Conservation (phyloP, 2,329 filamentous ascomycete species). For the Nemania sp. region DNA sequence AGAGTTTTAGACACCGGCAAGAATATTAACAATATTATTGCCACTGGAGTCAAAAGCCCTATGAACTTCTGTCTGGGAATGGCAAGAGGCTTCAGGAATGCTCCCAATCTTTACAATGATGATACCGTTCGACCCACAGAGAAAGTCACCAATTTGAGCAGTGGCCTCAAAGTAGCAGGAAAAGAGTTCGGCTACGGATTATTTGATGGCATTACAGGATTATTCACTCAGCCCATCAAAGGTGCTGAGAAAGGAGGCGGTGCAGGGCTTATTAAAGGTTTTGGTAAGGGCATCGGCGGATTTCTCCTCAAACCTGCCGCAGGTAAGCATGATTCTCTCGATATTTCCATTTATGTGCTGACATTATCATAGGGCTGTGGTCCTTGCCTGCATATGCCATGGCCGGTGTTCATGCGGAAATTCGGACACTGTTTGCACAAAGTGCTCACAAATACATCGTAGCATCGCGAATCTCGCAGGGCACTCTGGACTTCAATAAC, state of each 20-base stretch:
- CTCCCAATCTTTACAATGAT: slow-evolving; percentile 82
- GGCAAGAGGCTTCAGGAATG: slow-evolving; percentile 86
- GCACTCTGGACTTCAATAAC: slow-evolving; percentile 64
- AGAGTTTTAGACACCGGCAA: slow-evolving; percentile 67
- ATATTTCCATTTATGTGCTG: slow-evolving; percentile 9
- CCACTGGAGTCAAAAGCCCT: slow-evolving; percentile 75
- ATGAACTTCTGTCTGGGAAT: slow-evolving; percentile 84
- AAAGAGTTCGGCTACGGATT: slow-evolving; percentile 78
- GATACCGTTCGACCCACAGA: slow-evolving; percentile 77
- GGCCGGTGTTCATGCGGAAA: slow-evolving; percentile 79
- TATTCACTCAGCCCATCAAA: slow-evolving; percentile 75
- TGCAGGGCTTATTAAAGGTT: slow-evolving; percentile 71
- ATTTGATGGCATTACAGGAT: slow-evolving; percentile 78
- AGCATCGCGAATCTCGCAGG: slow-evolving; percentile 74
- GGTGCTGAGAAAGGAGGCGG: slow-evolving; percentile 67
- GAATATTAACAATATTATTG: slow-evolving; percentile 71
- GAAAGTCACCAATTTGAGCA: slow-evolving; percentile 76
- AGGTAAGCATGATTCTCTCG: slow-evolving; percentile 50
- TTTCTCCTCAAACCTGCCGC: slow-evolving; percentile 81
- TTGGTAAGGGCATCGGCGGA: slow-evolving; percentile 83
- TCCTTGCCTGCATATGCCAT: slow-evolving; percentile 78
- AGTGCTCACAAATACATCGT: slow-evolving; percentile 80
- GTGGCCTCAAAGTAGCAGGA: slow-evolving; percentile 75
- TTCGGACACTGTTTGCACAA: slow-evolving; percentile 70
- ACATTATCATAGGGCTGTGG: slow-evolving; percentile 56